phyloP scores from a whole-genome alignment of 2,329 filamentous ascomycete genomes.

The Amesomyces nigricolor region DNA sequence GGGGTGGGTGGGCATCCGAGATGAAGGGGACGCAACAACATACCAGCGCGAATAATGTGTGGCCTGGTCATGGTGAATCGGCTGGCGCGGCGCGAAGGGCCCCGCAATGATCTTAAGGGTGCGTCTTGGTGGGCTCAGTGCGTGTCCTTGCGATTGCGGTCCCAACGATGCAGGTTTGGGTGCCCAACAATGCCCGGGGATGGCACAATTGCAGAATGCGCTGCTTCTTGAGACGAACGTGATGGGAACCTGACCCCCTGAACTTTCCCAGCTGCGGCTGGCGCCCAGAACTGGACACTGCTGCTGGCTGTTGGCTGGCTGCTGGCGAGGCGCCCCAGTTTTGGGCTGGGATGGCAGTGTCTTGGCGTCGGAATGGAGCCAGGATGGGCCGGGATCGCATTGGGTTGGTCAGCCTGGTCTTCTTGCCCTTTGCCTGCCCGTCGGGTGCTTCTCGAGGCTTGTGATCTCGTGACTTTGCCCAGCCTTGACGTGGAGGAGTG shows the following conservation, averaged over 20 bases:
- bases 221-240: constrained; percentile 7
- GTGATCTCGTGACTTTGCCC: too few species aligned
- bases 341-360: background rate
- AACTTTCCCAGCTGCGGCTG: constrained; percentile 19
- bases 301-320: background rate
- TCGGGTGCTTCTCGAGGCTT: too few species aligned
- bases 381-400: background rate
- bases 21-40: constrained; percentile 31
- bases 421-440: too few species aligned
- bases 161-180: background rate
- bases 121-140: background rate
- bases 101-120: constrained; percentile 14
- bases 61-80: constrained; percentile 52
- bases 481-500: too few species aligned
- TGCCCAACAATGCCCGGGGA: background rate
- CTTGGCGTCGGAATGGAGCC: background rate
- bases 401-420: background rate
- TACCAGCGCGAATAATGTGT: constrained; percentile 56
- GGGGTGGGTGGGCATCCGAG: constrained; percentile 16
- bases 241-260: constrained; percentile 10
- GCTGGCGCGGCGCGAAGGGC: constrained; percentile 27
- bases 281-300: background rate
- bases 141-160: background rate
- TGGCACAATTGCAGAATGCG: constrained; percentile 9
- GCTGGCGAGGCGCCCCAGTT: constrained; percentile 4